A percentile compares a stretch with the other conserved stretches of the same genome.
phyloP scores from a whole-genome alignment of 179 eudicot species.

The Beta lomatogona region DNA sequence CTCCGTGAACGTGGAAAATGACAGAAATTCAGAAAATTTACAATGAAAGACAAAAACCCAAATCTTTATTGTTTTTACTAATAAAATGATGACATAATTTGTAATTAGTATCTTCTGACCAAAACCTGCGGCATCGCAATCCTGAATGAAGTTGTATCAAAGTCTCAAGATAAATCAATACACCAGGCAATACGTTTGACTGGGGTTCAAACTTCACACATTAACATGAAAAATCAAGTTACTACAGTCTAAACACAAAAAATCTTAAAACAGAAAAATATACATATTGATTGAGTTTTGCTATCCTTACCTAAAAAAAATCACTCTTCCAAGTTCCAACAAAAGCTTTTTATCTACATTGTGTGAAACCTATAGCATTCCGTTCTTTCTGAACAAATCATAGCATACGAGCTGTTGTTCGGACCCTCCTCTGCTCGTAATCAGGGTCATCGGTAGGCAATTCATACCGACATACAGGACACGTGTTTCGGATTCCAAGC shows the following conservation, averaged over 20 bases:
- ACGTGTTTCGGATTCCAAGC: slow-evolving; percentile 78
- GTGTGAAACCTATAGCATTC: slow-evolving; percentile 14
- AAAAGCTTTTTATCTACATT: slow-evolving; percentile 15
- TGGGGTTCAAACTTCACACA: slow-evolving; percentile 27
- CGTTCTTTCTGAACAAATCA: slow-evolving; percentile 12
- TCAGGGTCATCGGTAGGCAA: slow-evolving; percentile 90
- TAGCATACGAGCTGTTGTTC: slow-evolving; percentile 32
- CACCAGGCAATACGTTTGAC: slow-evolving; percentile 5
- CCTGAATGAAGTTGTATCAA: background rate
- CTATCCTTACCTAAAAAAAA: background rate
- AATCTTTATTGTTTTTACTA: background rate
- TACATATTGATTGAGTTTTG: slow-evolving; percentile 14
- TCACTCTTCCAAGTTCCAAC: slow-evolving; percentile 14
- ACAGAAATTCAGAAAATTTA: background rate
- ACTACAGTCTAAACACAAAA: slow-evolving; percentile 20
- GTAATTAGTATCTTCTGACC: background rate
- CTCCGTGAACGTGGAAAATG: background rate
- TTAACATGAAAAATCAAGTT: background rate
- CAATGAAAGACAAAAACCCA: background rate
- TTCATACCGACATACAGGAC: slow-evolving; percentile 93
- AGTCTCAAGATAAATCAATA: background rate
- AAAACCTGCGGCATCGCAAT: background rate
- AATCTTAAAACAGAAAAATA: slow-evolving; percentile 13
- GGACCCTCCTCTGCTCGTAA: slow-evolving; percentile 63
- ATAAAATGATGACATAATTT: slow-evolving; percentile 1